Base-by-base conservation (phyloP, 257 asterid species). In the Verbascum thapsus region DNA sequence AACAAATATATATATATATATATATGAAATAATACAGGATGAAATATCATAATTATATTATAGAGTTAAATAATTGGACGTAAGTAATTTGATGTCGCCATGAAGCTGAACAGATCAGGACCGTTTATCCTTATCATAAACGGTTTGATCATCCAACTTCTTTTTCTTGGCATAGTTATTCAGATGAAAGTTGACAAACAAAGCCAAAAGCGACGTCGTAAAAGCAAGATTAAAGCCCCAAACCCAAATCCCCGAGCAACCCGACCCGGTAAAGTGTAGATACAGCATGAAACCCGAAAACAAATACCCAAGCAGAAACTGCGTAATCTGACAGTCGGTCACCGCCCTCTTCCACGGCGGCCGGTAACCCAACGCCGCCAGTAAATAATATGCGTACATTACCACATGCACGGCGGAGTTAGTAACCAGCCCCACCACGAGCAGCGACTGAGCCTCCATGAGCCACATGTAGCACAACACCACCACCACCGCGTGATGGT, bases 291-390 rank as follows among this genome's bases (percentile, higher is more conserved):
- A 30, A 55, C 80, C 81, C 62, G 91, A 77, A 1, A 73, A 50
- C 60, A 34, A 5, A 44, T 81, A 83, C 45, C 81, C 84, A 53
- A 81, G 81, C 17, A 81, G 61, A 63, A 86, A 86, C 72, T 83
- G 95, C 26, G 75, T 38, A 53, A 86, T 86, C 78, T 86, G 95
- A 45, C 75, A 86, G 22, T 86, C 65, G 5, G 95, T 86, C 49
- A 86, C 95, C 83, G 63, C 11, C 56, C 75, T 75, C 83, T 86
- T 83, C 95, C 95, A 86, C 88, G 78, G 3, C 16, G 88, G 87
- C 1, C 88, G 85, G 15, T 35, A 42, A 61, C 88, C 95, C 4
- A 81, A 50, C 2, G 83, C 81, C 72, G 82, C 42, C 70, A 83
- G 42, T 8, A 86, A 63, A 61, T 86, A 86, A 48, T 86, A 86